Evolutionary conservation across 306 rosid species (phyloP).

Genomic region (Hippophae gyantsensis): DNA sequence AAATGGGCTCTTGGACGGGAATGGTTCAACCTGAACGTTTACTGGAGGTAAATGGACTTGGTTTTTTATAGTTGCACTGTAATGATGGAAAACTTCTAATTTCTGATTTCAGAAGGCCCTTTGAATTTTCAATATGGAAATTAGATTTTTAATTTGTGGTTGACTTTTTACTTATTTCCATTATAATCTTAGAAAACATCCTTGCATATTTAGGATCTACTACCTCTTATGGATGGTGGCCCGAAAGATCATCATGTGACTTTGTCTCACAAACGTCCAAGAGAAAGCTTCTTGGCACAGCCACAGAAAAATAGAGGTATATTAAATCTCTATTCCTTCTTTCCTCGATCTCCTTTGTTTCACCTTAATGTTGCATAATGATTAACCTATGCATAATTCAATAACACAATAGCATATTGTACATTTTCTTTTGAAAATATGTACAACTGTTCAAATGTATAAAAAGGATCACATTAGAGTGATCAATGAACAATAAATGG

Average conservation of each 20-base stretch:
- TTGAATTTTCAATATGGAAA: too few species aligned
- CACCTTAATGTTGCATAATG: not conserved
- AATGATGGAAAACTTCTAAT: too few species aligned
- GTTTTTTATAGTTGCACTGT: not conserved
- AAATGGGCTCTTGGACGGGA: conserved; percentile 83
- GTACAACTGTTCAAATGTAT: too few species aligned
- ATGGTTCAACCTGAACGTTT: conserved; percentile 90
- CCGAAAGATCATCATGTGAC: conserved; percentile 77
- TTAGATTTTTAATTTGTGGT: not conserved
- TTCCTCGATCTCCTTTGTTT: not conserved
- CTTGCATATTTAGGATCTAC: conserved; percentile 54
- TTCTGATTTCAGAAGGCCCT: not conserved
- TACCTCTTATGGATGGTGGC: conserved; percentile 74
- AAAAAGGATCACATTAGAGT: too few species aligned
- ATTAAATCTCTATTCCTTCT: not conserved
- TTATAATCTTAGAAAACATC: conserved; percentile 16
- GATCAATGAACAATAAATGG: too few species aligned
- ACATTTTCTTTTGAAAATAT: too few species aligned
- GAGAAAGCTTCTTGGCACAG: conserved; percentile 55
- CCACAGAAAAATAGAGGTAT: conserved; percentile 68
- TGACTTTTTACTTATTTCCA: not conserved
- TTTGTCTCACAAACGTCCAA: conserved; percentile 87
- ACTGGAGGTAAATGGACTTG: conserved; percentile 51
- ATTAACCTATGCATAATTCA: too few species aligned
- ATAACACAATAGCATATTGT: too few species aligned